These are phyloP conservation scores for Casaregolazyma suthepensis DNA, from an alignment of 1,139 yeast species.

Conservation along the genomic window DNA sequence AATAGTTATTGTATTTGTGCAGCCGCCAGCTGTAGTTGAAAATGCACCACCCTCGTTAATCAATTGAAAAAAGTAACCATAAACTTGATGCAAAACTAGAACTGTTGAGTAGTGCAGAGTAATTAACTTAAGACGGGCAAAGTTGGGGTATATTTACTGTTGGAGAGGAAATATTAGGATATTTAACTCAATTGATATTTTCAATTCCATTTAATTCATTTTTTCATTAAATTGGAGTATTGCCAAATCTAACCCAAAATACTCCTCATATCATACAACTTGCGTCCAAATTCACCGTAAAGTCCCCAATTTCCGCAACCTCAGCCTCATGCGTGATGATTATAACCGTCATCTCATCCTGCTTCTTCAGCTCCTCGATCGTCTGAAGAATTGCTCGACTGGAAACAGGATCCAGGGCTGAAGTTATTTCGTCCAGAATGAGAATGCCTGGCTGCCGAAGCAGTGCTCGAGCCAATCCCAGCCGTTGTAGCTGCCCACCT, in stretches of 20 bases:
- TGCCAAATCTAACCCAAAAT: no score
- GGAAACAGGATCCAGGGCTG: conserved; percentile 61
- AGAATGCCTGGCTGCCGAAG: conserved; percentile 53
- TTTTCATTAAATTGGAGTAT: no score
- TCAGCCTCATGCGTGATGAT: conserved; percentile 85
- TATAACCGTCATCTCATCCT: conserved; percentile 57
- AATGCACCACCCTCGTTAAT: no score
- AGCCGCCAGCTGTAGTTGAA: no score
- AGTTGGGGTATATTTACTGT: not conserved
- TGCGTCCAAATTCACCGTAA: conserved; percentile 21
- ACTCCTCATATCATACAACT: conserved; percentile 1
- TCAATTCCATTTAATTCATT: no score
- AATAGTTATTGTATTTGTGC: no score
- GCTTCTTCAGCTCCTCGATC: conserved; percentile 49
- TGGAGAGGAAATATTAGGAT: no score
- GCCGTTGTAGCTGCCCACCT: conserved; percentile 86
- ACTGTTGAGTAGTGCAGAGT: not conserved
- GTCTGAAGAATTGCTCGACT: conserved; percentile 34
- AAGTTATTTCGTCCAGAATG: conserved; percentile 68
- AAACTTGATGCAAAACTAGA: no score
- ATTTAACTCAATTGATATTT: not conserved
- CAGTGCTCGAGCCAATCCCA: conserved; percentile 78
- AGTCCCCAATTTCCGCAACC: conserved; percentile 46
- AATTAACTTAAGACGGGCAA: not conserved
- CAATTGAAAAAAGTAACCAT: no score